Base-by-base conservation (phyloP, 1,284 basidiomycete species). In the Cutaneotrichosporon dermatis region DNA sequence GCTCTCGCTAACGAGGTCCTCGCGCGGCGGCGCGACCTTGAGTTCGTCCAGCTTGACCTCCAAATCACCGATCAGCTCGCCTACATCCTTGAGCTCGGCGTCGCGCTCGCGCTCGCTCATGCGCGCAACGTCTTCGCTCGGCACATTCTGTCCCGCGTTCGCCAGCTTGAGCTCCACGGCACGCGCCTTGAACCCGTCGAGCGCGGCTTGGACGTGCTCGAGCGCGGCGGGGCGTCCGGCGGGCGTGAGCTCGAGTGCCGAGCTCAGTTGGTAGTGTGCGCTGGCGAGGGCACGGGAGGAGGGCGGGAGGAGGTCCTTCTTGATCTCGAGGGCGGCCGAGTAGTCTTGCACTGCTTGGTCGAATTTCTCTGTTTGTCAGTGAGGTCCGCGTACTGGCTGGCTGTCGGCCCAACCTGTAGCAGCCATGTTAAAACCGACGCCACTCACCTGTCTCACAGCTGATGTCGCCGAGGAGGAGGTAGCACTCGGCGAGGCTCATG, bases 31-130 rank as follows among this genome's bases (percentile, higher is more conserved):
- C 4, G 85, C 82, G 3, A 85, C 85, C 74, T 90, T 92, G 34
- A 94, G 81, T 68, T 94, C 91, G 56, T 94, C 92, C 15, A 93
- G 90, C 85, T 93, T 93, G 53, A 88, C 76, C 5, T 86, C 86
- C 35, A 95, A 78, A 71, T 94, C 92, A 65, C 86, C 86, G 66
- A 84, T 84, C 45, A 94, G 76, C n/a, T 82, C 86, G 57, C 82
- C 79, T 43, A 92, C 77, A 57, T 94, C 92, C 71, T 88, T 88
- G 40, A 87, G 80, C 75, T 93, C 90, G 8, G 77, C 80, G 70
- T 89, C 86, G 69, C 88, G 85, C 68, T 90, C 88, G 11, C 80
- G 73, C 54, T 82, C 84, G 13, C 81, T 82, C 84, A 92, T 82
- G 16, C 66, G 63, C 16, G 62, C 63, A 8, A 76, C 66, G 35